phyloP scores from a whole-genome alignment of 1,284 basidiomycete species.

The Melanopsichium pennsylvanicum region DNA sequence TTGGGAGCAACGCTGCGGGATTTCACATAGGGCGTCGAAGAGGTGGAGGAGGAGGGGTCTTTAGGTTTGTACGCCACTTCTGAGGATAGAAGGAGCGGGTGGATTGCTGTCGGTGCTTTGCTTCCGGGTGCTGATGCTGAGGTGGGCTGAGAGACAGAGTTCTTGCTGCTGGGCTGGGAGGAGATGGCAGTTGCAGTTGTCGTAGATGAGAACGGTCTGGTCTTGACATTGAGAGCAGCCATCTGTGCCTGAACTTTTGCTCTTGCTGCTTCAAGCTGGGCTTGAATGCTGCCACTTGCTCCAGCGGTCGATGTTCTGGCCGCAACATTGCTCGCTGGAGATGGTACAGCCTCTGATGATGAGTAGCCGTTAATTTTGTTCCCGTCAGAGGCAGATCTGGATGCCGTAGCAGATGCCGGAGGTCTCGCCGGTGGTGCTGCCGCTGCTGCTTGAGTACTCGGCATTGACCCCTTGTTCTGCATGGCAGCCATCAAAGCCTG shows the following conservation, averaged over 20 bases:
- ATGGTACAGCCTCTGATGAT: too few species aligned
- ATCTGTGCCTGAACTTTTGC: conserved; percentile 46
- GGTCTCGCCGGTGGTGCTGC: not conserved
- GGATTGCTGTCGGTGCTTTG: conserved; percentile 52
- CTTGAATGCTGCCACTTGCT: conserved; percentile 31
- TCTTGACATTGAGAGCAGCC: conserved; percentile 20
- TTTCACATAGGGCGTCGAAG: conserved; percentile 14
- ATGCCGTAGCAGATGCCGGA: not conserved
- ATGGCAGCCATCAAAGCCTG: conserved; percentile 42
- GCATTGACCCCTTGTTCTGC: conserved; percentile 14
- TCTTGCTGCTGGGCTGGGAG: conserved; percentile 1
- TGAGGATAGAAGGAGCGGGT: conserved; percentile 50
- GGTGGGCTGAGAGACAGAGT: not conserved
- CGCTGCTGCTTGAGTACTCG: too few species aligned
- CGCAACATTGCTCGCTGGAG: not conserved
- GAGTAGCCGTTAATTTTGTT: too few species aligned
- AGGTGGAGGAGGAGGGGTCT: not conserved
- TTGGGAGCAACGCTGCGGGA: conserved; percentile 4
- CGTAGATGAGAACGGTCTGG: not conserved
- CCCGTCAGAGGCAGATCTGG: conserved; percentile 7
- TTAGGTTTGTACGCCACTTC: conserved; percentile 12
- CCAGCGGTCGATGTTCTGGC: not conserved
- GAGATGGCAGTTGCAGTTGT: not conserved
- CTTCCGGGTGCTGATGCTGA: not conserved
- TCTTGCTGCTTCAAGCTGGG: conserved; percentile 50